phyloP scores from a whole-genome alignment of 352 stramenopile species.

The Chrysophaeum taylorii region DNA sequence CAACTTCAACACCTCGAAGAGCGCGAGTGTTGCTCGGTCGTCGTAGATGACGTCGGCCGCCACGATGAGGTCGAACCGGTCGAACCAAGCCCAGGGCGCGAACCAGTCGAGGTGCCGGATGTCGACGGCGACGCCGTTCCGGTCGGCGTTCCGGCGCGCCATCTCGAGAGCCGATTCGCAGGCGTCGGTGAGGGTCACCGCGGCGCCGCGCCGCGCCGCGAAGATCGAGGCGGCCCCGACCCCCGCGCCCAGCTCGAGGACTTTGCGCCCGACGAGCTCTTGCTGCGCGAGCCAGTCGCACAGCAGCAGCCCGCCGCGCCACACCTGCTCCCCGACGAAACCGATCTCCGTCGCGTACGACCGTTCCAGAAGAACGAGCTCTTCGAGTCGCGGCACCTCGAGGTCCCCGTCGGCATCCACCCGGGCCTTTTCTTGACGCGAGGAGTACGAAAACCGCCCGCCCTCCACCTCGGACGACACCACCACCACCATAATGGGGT shows the following conservation, averaged over 20 bases:
- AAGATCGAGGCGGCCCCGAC: not conserved
- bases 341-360: not conserved
- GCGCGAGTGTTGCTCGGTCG: not conserved
- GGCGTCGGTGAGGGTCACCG: conserved; percentile 59
- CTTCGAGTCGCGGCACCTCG: not conserved
- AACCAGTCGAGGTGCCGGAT: not conserved
- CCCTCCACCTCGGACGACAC: too few relatives aligned
- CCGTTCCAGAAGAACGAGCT: not conserved
- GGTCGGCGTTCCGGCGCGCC: not conserved
- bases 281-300: not conserved
- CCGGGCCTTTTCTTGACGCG: too few relatives aligned
- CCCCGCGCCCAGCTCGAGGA: not conserved
- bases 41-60: conserved; percentile 5
- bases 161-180: conserved; percentile 43
- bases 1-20: not conserved
- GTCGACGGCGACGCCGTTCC: not conserved
- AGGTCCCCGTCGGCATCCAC: not conserved
- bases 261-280: not conserved
- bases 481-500: too few relatives aligned
- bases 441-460: too few relatives aligned
- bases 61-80: not conserved
- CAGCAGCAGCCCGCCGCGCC: not conserved
- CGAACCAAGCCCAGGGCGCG: not conserved
- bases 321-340: not conserved
- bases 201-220: conserved; percentile 20